A percentile compares a stretch with the other conserved stretches of the same genome.
phyloP scores from a whole-genome alignment of 768 basidiomycete species.

The Russula emetica region DNA sequence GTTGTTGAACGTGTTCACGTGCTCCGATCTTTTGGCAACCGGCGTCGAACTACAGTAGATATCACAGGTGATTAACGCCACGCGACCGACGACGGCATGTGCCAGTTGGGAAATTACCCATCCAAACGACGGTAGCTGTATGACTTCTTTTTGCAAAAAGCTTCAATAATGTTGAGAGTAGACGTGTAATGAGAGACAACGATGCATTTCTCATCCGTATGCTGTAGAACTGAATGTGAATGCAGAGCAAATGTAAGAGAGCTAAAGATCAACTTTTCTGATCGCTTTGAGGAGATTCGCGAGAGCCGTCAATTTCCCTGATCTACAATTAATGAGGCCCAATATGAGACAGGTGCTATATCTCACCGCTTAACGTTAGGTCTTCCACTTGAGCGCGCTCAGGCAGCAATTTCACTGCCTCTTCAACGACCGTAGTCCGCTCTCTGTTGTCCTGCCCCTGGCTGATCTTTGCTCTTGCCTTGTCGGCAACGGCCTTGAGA shows the following conservation, averaged over 20 bases:
- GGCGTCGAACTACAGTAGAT: constrained; percentile 58
- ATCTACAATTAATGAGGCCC: constrained; percentile 19
- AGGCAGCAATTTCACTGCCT: constrained; percentile 61
- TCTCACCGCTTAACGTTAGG: constrained; percentile 69
- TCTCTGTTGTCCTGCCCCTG: constrained; percentile 38
- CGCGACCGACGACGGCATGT: not conserved
- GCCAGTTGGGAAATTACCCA: constrained; percentile 48
- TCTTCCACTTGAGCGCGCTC: constrained; percentile 59
- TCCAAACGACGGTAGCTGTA: constrained; percentile 86
- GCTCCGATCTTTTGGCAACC: constrained; percentile 71
- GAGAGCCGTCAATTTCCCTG: constrained; percentile 73
- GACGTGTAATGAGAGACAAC: constrained; percentile 96
- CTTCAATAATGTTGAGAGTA: constrained; percentile 88
- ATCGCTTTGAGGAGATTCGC: constrained; percentile 59
- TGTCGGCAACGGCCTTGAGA: constrained; percentile 72
- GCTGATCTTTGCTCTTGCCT: constrained; percentile 42
- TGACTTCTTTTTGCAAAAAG: constrained; percentile 66
- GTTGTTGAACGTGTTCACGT: constrained; percentile 86
- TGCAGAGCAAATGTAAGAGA: not conserved
- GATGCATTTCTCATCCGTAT: constrained; percentile 90
- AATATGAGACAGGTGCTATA: not conserved
- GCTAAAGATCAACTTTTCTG: constrained; percentile 43
- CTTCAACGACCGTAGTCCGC: constrained; percentile 49
- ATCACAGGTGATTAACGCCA: constrained; percentile 12
- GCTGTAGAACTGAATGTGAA: constrained; percentile 36